A percentile compares a stretch with the other conserved stretches of the same genome.
phyloP scores from a whole-genome alignment of 371 early-diverging fungal genomes.

The Mortierella sp. region DNA sequence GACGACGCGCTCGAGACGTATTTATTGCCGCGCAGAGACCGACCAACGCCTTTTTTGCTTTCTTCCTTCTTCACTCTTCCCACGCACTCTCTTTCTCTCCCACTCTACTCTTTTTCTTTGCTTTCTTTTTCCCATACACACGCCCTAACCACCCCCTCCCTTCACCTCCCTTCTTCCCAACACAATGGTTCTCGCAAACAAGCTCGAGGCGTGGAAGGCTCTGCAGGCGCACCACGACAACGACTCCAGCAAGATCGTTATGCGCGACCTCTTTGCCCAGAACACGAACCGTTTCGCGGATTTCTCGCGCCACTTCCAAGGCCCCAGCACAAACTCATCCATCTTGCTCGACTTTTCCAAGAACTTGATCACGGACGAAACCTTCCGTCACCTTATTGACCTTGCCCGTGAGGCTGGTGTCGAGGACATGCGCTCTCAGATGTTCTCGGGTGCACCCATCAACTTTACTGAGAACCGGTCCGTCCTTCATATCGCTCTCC shows the following conservation, averaged over 20 bases:
- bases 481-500: conserved; percentile 96
- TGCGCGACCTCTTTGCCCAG: conserved; percentile 81
- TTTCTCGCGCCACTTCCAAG: conserved; percentile 81
- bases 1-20: too few relatives aligned
- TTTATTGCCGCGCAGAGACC: too few relatives aligned
- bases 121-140: not conserved
- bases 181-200: conserved; percentile 76
- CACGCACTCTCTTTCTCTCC: not conserved
- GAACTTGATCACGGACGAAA: conserved; percentile 88
- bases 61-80: too few relatives aligned
- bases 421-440: conserved; percentile 85
- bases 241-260: conserved; percentile 74
- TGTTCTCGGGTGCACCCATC: conserved; percentile 97
- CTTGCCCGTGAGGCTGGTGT: conserved; percentile 90
- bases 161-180: not conserved
- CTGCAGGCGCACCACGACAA: conserved; percentile 88
- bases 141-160: too few relatives aligned
- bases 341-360: conserved; percentile 95
- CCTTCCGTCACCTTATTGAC: conserved; percentile 79
- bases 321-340: conserved; percentile 67
- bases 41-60: too few relatives aligned
- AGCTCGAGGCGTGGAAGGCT: conserved; percentile 83
- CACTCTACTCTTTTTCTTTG: too few relatives aligned
- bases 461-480: conserved; percentile 98
- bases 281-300: conserved; percentile 82